Evolutionary conservation across 306 rosid genomes (phyloP), one percentile per base, ranked within the genome.

Genomic region (Cyamopsis tetragonoloba): DNA sequence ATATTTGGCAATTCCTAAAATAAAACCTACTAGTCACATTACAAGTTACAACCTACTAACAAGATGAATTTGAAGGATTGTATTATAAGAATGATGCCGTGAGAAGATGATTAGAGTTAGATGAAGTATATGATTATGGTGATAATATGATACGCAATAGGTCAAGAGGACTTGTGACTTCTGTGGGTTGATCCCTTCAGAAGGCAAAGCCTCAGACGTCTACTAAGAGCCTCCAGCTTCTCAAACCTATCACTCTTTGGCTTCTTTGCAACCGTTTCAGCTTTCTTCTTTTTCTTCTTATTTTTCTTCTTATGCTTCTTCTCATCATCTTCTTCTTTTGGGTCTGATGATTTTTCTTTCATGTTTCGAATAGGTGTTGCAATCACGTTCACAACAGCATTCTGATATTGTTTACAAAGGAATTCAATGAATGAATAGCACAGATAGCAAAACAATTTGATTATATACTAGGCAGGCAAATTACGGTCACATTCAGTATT

Each of bases 221-320:
- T 88, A 70, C 97, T 77, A n/a, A 91, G 88, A 46, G 89, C 96
- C 81, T 85, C 96, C 48, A 91, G 75, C 78, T 81, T 91, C 63
- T 88, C 96, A 64, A 88, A 75, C 69, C 83, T 88, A 28, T 88
- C 89, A 37, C 80, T 68, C 78, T 73, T 88, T 2, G 85, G 76
- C 79, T 88, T 91, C 85, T 86, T 90, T 14, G 49, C 73, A 68
- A 32, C 74, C 2, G 46, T 38, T 30, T 66, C 69, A 26, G 14
- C 79, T 75, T 79, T 83, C 76, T 62, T 58, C 53, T 79, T 81
- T 73, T 79, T 79, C 75, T 79, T 74, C 59, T 64, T 73, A 2
- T 75, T 74, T 14, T 56, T 69, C 1, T 39, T 63, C 22, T 79
- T 80, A 63, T 68, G 78, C 80, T 78, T 81, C 49, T 65, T 28